phyloP scores from a whole-genome alignment of 176 grass and related monocot species.

The Zizania latifolia region DNA sequence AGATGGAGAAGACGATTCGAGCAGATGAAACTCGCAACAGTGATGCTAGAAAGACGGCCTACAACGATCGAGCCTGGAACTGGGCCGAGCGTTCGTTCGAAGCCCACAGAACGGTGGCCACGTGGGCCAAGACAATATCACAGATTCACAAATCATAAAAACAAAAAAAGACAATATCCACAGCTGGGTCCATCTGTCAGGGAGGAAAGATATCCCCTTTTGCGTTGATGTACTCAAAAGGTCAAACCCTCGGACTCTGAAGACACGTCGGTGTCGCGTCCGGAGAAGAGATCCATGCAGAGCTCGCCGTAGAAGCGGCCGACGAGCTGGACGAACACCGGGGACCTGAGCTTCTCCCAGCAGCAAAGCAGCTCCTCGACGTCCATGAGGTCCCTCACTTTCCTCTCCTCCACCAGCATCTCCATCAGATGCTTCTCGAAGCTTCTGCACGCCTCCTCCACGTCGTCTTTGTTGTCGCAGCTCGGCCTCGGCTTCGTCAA shows the following conservation, averaged over 20 bases:
- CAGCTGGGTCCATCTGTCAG: neutral
- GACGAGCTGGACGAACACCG: conserved; percentile 66
- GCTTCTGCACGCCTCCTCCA: conserved; percentile 55
- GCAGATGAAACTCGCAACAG: neutral
- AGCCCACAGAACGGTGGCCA: too few species aligned
- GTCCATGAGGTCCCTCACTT: conserved; percentile 77
- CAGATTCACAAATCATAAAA: neutral
- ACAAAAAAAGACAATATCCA: neutral
- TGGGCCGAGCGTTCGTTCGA: too few species aligned
- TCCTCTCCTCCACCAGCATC: conserved; percentile 77
- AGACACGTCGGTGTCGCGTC: neutral
- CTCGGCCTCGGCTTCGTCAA: neutral
- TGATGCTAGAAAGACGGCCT: too few species aligned
- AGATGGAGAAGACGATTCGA: neutral
- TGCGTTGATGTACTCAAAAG: too few species aligned
- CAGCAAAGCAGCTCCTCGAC: conserved; percentile 74
- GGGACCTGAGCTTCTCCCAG: conserved; percentile 52
- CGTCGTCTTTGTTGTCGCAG: neutral
- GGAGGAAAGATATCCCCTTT: neutral
- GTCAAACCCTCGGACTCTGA: neutral
- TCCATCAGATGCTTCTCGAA: conserved; percentile 81
- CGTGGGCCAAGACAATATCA: neutral
- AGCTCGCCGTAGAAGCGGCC: conserved; percentile 76
- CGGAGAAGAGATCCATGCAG: conserved; percentile 68
- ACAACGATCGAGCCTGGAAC: neutral